These are phyloP conservation scores for Curvularia spicifera DNA, from an alignment of 2,329 filamentous ascomycete genomes.

Conservation along the genomic window DNA sequence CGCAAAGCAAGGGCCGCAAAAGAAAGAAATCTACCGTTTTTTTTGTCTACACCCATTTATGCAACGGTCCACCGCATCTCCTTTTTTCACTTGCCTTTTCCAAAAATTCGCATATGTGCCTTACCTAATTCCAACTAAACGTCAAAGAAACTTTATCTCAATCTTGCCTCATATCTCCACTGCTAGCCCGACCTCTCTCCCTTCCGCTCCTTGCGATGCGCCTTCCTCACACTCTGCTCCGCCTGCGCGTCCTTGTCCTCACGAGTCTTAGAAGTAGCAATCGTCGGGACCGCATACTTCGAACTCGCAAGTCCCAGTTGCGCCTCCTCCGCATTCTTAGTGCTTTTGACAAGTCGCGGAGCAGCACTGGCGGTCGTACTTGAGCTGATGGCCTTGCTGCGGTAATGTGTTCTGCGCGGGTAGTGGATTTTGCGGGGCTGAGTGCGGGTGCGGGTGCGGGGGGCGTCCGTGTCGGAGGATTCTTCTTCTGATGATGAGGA, in stretches of 20 bases:
- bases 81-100: no score
- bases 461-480: constrained; percentile 1
- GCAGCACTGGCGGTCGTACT: not conserved
- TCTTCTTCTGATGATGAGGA: not conserved
- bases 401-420: not conserved
- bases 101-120: no score
- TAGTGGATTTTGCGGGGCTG: not conserved
- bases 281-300: not conserved
- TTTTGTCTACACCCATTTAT: no score
- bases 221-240: not conserved
- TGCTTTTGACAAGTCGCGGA: not conserved
- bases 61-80: no score
- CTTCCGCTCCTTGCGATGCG: not conserved
- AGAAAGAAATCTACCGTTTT: no score
- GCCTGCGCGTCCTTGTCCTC: not conserved
- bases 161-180: not conserved
- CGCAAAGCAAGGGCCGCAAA: no score
- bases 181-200: not conserved
- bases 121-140: no score
- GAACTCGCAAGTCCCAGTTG: not conserved
- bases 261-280: not conserved
- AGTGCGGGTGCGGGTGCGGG: not conserved
- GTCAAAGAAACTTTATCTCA: not conserved
- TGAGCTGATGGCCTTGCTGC: not conserved
- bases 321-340: not conserved